These are phyloP conservation scores for Cyberlindnera maclurae DNA, from an alignment of 805 yeast genomes.

Conservation along the genomic window DNA sequence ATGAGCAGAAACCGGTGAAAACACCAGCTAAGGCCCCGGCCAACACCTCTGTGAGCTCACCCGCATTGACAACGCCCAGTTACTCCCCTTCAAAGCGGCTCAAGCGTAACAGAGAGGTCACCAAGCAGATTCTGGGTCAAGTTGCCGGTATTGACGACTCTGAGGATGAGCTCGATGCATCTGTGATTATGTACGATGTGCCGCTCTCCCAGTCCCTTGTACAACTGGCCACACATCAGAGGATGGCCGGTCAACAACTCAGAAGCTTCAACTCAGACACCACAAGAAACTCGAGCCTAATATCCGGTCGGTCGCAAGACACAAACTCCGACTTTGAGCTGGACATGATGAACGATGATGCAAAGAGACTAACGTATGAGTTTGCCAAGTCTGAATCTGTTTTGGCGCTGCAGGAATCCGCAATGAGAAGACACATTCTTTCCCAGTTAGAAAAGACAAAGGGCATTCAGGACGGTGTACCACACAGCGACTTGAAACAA, in stretches of 20 bases:
- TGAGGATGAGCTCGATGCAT: conserved; percentile 49
- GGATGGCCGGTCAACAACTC: conserved; percentile 18
- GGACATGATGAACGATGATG: conserved; percentile 10
- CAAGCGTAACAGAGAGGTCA: conserved; percentile 3
- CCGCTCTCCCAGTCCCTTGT: conserved; percentile 53
- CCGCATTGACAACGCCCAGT: too few relatives aligned
- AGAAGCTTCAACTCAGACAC: conserved; percentile 31
- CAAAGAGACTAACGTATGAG: conserved; percentile 13
- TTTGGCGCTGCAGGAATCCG: conserved; percentile 29
- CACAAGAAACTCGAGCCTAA: conserved; percentile 38
- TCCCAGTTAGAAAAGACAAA: conserved; percentile 21
- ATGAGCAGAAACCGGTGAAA: too few relatives aligned
- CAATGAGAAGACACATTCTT: conserved; percentile 9
- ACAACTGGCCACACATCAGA: conserved; percentile 31
- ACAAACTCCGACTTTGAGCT: conserved; percentile 11
- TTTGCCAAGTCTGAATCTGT: conserved; percentile 26
- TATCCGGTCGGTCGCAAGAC: conserved; percentile 21
- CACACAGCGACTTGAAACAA: conserved; percentile 11
- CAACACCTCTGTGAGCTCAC: too few relatives aligned
- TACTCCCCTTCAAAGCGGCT: conserved; percentile 3
- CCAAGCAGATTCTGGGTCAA: not conserved
- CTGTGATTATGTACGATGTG: conserved; percentile 51
- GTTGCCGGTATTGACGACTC: conserved; percentile 24
- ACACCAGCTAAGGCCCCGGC: too few relatives aligned
- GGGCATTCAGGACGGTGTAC: conserved; percentile 1